A percentile compares a stretch with the other conserved stretches of the same genome.
Conservation (phyloP, 306 rosid genomes). For the Boehmeria nivea region DNA sequence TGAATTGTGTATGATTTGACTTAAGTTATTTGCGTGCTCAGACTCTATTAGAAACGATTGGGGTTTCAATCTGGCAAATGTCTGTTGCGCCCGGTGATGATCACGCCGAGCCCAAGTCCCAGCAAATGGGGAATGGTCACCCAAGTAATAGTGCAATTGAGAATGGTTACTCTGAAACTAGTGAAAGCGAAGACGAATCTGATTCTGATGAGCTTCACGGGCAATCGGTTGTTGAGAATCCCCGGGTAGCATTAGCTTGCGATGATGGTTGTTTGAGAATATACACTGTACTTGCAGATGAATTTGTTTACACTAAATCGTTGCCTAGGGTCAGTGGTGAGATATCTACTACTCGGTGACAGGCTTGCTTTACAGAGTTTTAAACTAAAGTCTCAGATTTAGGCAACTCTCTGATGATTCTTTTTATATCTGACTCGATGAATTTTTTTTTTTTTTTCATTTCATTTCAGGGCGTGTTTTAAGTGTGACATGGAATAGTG, state of each 20-base stretch:
- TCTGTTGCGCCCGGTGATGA: slow-evolving; percentile 41
- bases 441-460: background rate
- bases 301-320: slow-evolving; percentile 53
- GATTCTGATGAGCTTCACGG: slow-evolving; percentile 32
- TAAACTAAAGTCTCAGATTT: background rate
- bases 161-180: slow-evolving; percentile 31
- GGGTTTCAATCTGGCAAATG: slow-evolving; percentile 89
- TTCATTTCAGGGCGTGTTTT: slow-evolving; percentile 59
- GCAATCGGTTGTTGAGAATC: slow-evolving; percentile 28
- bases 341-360: slow-evolving; percentile 28
- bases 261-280: slow-evolving; percentile 77
- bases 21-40: slow-evolving; percentile 19
- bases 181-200: slow-evolving; percentile 61
- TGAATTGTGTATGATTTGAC: too few species aligned
- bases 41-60: slow-evolving; percentile 60
- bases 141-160: slow-evolving; percentile 12
- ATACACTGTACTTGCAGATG: slow-evolving; percentile 57
- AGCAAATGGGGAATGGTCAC: slow-evolving; percentile 40
- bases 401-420: background rate
- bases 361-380: slow-evolving; percentile 6
- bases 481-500: slow-evolving; percentile 84
- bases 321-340: slow-evolving; percentile 84
- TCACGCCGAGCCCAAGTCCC: slow-evolving; percentile 18
- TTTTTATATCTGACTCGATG: slow-evolving; percentile 6
- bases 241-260: slow-evolving; percentile 59